Evolutionary conservation across 305 asterid species (phyloP), one percentile per base, ranked within the genome.

Genomic region (Rubia balearica): DNA sequence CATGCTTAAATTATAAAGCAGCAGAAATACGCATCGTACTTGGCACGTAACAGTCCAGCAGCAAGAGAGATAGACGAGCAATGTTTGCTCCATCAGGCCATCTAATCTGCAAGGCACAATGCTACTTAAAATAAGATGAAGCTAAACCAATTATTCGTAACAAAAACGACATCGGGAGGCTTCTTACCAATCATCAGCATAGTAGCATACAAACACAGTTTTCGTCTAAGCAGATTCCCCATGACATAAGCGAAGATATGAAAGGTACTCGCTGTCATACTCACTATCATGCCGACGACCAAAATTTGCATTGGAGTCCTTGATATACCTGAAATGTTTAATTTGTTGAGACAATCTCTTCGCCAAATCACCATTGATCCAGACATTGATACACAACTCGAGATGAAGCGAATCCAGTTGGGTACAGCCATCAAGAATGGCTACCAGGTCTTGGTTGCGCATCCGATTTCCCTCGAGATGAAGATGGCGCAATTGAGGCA

Each of bases 401-500:
- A 77, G 22, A 72, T 73, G 73, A 21, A 77, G 73, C 8, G 75
- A 68, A 43, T 63, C 75, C 55, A 77, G 77, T n/a, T 63, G 73
- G 14, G 70, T 48, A 66, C 75, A 70, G 14, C 81, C 70, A 48
- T 77, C 81, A 69, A 77, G 75, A 55, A 77, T 77, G 2, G 70
- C 75, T 33, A 57, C 53, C 42, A 77, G 38, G 17, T 74, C 81
- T 4, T 73, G 36, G 19, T 73, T 73, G 4, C 43, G 62, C 76
- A 84, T 57, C 16, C 6, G 7, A 59, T 71, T 74, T 21, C 76
- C 77, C 48, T 74, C 6, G 16, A 87, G 87, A 5, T 19, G n/a
- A 51, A 87, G 86, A 57, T 67, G 80, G 66, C 19, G 55, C 76
- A 86, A 36, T 59, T 74, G 77, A 14, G 85, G 83, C 88, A 87